These are phyloP conservation scores for Lichtheimia ornata DNA, from an alignment of 371 early-diverging fungal genomes.

Conservation along the genomic window DNA sequence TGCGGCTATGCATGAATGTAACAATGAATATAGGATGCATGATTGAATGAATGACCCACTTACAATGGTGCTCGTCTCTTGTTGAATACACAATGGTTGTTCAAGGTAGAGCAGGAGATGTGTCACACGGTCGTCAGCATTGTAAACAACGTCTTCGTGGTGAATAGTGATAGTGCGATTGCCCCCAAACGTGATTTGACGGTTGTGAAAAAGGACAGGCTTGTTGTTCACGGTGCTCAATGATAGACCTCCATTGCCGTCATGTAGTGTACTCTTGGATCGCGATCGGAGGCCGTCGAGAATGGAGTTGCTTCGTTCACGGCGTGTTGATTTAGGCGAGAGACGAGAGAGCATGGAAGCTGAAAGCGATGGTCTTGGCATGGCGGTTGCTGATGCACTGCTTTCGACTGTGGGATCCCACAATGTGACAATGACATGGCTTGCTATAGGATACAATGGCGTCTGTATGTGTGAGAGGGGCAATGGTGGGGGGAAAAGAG, in stretches of 20 bases:
- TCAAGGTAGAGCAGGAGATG: constrained; percentile 28
- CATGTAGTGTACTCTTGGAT: background rate
- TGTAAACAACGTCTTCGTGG: constrained; percentile 14
- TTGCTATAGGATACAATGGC: constrained; percentile 16
- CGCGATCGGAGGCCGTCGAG: background rate
- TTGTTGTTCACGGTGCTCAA: constrained; percentile 11
- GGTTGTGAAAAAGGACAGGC: constrained; percentile 9
- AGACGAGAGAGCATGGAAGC: constrained; percentile 7
- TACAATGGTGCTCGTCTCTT: no score
- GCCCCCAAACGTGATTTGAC: constrained; percentile 10
- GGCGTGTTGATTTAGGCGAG: background rate
- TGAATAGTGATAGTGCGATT: constrained; percentile 14
- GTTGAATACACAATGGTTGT: background rate
- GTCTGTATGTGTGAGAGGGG: background rate
- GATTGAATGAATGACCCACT: background rate
- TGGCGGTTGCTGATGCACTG: background rate
- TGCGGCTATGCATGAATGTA: no score
- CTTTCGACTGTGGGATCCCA: background rate
- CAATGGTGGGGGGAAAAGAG: background rate
- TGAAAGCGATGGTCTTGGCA: constrained; percentile 11
- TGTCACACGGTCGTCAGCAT: constrained; percentile 17
- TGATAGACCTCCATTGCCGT: background rate
- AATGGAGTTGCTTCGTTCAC: background rate
- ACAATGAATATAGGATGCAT: no score
- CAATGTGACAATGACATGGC: constrained; percentile 24